Conservation (phyloP, 768 basidiomycete species). For the Tulasnella calospora region DNA sequence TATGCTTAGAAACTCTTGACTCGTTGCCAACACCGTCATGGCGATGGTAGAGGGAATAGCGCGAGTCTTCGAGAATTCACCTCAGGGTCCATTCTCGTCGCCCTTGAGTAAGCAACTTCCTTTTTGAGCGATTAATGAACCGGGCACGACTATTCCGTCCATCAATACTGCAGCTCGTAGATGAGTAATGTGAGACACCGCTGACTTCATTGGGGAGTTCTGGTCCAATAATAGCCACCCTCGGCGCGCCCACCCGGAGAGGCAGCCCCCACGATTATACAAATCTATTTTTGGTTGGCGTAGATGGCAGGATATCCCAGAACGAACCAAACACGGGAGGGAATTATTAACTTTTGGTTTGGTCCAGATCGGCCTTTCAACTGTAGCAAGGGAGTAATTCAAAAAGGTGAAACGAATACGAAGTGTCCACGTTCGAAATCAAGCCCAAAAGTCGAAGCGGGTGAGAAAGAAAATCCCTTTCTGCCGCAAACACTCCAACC, state of each 20-base stretch:
- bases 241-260: not conserved
- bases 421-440: not conserved
- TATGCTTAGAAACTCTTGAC: not conserved
- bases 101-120: not conserved
- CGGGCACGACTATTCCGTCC: not conserved
- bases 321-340: not conserved
- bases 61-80: not conserved
- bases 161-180: not conserved
- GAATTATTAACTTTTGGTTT: not conserved
- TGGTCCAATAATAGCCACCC: not conserved
- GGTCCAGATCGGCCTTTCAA: not conserved
- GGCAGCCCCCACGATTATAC: not conserved
- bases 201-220: not conserved
- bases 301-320: not conserved
- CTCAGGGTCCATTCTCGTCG: not conserved
- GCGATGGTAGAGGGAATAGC: not conserved
- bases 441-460: not conserved
- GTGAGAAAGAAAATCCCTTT: not conserved
- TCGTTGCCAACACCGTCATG: not conserved
- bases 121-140: not conserved
- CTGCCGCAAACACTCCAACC: not conserved
- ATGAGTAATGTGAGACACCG: too few relatives aligned
- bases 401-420: not conserved
- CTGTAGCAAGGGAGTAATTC: not conserved
- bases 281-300: not conserved